These are phyloP conservation scores for Cercospora beticola DNA, from an alignment of 2,329 filamentous ascomycete genomes.

Conservation along the genomic window DNA sequence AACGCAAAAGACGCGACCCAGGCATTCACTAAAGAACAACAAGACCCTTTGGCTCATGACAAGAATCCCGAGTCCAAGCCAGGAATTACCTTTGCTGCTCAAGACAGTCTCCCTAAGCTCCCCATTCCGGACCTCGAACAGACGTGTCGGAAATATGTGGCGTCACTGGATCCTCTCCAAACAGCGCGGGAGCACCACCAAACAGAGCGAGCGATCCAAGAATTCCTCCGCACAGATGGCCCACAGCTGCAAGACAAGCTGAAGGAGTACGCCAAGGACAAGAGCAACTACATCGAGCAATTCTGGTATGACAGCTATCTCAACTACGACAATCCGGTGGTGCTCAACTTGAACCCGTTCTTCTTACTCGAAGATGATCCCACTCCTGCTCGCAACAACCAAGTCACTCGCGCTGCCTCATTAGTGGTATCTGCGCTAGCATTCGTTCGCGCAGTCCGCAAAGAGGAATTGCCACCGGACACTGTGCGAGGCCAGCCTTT, in stretches of 20 bases:
- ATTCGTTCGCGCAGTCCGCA: slow-evolving; percentile 88
- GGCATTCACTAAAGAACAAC: slow-evolving; percentile 49
- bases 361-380: slow-evolving; percentile 97
- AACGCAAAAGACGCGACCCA: slow-evolving; percentile 56
- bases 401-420: slow-evolving; percentile 91
- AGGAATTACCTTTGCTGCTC: slow-evolving; percentile 83
- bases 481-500: slow-evolving; percentile 78
- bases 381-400: slow-evolving; percentile 92
- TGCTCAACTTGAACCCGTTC: slow-evolving; percentile 96
- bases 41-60: slow-evolving; percentile 49
- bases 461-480: slow-evolving; percentile 89
- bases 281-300: slow-evolving; percentile 96
- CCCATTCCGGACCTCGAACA: slow-evolving; percentile 85
- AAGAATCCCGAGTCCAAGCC: slow-evolving; percentile 60
- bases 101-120: slow-evolving; percentile 85
- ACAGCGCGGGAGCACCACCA: slow-evolving; percentile 77
- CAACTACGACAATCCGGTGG: slow-evolving; percentile 96
- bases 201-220: slow-evolving; percentile 73
- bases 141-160: slow-evolving; percentile 76
- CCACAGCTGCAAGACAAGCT: slow-evolving; percentile 83
- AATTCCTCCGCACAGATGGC: slow-evolving; percentile 80
- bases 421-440: slow-evolving; percentile 85
- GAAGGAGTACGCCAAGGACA: slow-evolving; percentile 84
- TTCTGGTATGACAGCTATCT: slow-evolving; percentile 99
- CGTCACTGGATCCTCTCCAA: slow-evolving; percentile 78